Conservation (phyloP, 2,329 filamentous ascomycete genomes). For the Pyricularia pennisetigena region DNA sequence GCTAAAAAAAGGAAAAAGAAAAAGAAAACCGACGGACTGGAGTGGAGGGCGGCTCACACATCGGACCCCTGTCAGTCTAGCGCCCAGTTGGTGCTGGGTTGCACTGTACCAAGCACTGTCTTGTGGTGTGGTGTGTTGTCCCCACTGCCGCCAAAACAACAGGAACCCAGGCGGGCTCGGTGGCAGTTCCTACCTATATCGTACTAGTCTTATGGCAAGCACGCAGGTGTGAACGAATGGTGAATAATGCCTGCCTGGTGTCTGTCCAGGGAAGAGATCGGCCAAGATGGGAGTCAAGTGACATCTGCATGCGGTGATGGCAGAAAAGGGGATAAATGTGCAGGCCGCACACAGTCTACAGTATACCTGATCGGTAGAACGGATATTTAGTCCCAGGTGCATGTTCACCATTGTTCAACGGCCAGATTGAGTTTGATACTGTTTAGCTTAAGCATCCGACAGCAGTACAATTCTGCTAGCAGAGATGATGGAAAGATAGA, state of each 20-base stretch:
- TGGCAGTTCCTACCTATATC: neutral
- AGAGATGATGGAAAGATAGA: neutral
- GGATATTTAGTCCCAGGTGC: neutral
- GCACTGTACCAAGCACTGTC: neutral
- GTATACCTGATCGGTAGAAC: too few relatives aligned
- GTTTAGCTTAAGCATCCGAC: neutral
- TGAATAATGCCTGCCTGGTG: neutral
- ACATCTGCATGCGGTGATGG: neutral
- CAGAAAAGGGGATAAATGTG: neutral
- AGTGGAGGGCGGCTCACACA: neutral
- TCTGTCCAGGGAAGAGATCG: neutral
- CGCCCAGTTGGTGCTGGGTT: neutral
- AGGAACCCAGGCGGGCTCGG: neutral
- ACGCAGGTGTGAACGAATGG: too few relatives aligned
- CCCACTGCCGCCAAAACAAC: neutral
- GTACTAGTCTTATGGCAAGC: neutral
- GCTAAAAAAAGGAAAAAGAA: neutral
- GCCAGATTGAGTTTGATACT: neutral
- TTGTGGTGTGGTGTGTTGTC: neutral
- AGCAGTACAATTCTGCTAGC: too few relatives aligned
- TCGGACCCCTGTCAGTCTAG: slow-evolving; percentile 1
- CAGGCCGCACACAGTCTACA: neutral
- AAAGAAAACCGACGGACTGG: slow-evolving; percentile 1
- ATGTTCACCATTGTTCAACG: neutral
- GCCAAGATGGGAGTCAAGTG: neutral